phyloP scores from a whole-genome alignment of 805 yeast species.

The Barnettozyma vustinii region DNA sequence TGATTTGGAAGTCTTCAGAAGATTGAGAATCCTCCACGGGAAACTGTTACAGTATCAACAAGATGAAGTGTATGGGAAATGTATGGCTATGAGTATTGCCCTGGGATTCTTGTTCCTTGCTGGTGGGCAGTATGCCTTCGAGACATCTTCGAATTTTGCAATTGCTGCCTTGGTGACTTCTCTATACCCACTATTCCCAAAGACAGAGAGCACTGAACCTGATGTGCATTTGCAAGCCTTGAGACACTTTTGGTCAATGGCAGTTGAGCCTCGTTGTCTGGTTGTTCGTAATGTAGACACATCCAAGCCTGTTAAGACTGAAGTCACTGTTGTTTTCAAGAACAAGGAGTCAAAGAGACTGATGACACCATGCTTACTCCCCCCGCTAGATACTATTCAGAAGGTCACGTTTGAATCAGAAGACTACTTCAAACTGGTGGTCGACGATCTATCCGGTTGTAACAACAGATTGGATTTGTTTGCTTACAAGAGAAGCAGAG shows the following conservation, averaged over 20 bases:
- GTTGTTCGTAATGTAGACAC: conserved; percentile 65
- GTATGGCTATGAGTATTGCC: conserved; percentile 73
- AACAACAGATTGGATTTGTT: conserved; percentile 31
- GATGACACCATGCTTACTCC: conserved; percentile 64
- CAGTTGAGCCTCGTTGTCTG: conserved; percentile 79
- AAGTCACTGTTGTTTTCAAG: conserved; percentile 30
- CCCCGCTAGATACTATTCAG: conserved; percentile 46
- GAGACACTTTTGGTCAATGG: conserved; percentile 85
- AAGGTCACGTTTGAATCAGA: conserved; percentile 41
- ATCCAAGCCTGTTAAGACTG: conserved; percentile 46
- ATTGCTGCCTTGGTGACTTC: conserved; percentile 68
- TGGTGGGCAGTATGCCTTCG: conserved; percentile 85
- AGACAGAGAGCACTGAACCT: conserved; percentile 32
- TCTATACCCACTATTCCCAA: conserved; percentile 70
- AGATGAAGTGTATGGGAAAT: conserved; percentile 55
- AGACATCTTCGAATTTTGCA: conserved; percentile 50
- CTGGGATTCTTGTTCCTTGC: conserved; percentile 87
- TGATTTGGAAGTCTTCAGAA: conserved; percentile 68
- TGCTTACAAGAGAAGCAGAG: conserved; percentile 39
- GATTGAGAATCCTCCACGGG: conserved; percentile 68
- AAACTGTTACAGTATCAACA: conserved; percentile 14
- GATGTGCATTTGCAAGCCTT: conserved; percentile 77
- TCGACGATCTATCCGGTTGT: conserved; percentile 33
- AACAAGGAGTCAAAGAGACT: conserved; percentile 32
- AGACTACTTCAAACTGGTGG: conserved; percentile 46